These are phyloP conservation scores for Leptodontidium sp. DNA, from an alignment of 2,329 filamentous ascomycete genomes.

Conservation along the genomic window DNA sequence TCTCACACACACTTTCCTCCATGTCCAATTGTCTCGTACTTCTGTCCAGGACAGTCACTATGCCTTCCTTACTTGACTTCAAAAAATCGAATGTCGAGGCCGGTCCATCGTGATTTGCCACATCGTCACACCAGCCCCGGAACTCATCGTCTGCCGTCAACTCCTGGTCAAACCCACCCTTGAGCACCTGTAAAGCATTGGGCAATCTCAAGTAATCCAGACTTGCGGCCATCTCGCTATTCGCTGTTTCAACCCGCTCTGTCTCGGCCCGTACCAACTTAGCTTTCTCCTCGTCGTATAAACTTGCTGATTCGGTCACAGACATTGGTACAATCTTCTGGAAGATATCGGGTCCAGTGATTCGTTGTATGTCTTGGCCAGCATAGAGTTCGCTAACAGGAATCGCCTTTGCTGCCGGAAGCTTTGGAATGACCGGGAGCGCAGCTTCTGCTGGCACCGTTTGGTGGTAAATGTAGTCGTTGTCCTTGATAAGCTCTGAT, in stretches of 20 bases:
- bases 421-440: conserved; percentile 82
- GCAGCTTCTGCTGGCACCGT: conserved; percentile 86
- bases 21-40: conserved; percentile 91
- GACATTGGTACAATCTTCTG: conserved; percentile 95
- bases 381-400: conserved; percentile 96
- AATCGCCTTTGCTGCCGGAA: conserved; percentile 95
- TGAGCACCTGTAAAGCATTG: conserved; percentile 86
- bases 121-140: conserved; percentile 90
- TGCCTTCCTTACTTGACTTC: conserved; percentile 77
- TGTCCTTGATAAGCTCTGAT: conserved; percentile 82
- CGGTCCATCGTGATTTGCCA: conserved; percentile 86
- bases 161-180: conserved; percentile 91
- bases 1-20: conserved; percentile 98
- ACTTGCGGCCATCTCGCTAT: conserved; percentile 94
- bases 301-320: conserved; percentile 93
- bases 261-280: conserved; percentile 94
- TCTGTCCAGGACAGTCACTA: conserved; percentile 76
- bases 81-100: conserved; percentile 80
- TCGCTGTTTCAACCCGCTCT: conserved; percentile 90
- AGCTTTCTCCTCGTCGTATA: conserved; percentile 98
- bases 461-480: conserved; percentile 98
- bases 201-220: conserved; percentile 93
- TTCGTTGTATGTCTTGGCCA: conserved; percentile 94
- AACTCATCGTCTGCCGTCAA: conserved; percentile 91
- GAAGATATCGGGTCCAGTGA: conserved; percentile 96